phyloP scores from a whole-genome alignment of 148 eudicot species.

The Cornus suecica region DNA sequence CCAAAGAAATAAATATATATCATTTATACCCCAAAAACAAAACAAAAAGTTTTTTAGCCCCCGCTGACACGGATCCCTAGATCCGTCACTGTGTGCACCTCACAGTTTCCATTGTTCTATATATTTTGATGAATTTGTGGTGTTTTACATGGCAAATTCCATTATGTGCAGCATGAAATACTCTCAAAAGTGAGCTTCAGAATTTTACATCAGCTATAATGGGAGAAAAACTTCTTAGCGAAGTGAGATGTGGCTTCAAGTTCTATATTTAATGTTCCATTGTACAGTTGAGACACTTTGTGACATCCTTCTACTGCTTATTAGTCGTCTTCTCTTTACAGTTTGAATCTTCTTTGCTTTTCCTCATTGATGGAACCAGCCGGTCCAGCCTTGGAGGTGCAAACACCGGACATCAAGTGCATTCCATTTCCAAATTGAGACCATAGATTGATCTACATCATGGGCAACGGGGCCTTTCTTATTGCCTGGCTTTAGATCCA shows the following conservation, averaged over 20 bases:
- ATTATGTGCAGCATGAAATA: background rate
- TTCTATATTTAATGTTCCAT: no score
- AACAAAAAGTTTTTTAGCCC: no score
- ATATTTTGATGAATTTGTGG: background rate
- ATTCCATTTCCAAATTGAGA: conserved; percentile 5
- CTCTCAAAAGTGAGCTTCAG: background rate
- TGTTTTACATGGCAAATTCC: background rate
- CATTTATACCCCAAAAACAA: no score
- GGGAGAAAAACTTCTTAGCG: background rate
- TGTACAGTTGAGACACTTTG: background rate
- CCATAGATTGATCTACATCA: background rate
- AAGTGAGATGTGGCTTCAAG: background rate
- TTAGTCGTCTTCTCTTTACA: conserved; percentile 19
- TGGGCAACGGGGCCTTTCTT: background rate
- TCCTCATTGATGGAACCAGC: conserved; percentile 25
- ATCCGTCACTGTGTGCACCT: no score
- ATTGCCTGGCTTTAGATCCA: background rate
- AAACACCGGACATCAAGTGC: conserved; percentile 50
- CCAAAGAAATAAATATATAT: no score
- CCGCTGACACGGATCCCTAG: no score
- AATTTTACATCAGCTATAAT: no score
- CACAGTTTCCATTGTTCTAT: background rate
- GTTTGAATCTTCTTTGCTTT: conserved; percentile 38
- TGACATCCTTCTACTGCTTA: background rate
- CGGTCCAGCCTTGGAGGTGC: conserved; percentile 35